Percentiles rank a stretch among this genome's conserved stretches.
Evolutionary conservation across 106 monocot genomes (phyloP).

Genomic region (Acanthochlamys bracteata): DNA sequence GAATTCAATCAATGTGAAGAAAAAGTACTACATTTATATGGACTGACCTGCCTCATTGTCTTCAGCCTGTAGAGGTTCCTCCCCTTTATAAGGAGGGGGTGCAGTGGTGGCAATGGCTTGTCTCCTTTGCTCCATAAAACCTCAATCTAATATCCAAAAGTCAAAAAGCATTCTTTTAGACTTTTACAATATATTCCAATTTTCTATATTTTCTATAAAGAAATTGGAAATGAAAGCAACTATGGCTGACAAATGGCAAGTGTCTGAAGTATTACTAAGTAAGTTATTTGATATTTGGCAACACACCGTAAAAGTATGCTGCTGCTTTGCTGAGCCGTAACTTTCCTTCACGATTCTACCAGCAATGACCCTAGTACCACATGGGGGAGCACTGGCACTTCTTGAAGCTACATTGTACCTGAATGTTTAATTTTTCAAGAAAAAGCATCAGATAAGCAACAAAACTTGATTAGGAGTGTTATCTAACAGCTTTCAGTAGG

Average conservation of each 20-base stretch:
- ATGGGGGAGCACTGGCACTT: slow-evolving; percentile 52
- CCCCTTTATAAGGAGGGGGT: slow-evolving; percentile 86
- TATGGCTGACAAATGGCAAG: too few relatives aligned
- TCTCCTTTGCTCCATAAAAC: slow-evolving; percentile 76
- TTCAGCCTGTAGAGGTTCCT: slow-evolving; percentile 73
- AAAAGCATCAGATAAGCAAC: neutral
- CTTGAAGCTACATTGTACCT: slow-evolving; percentile 60
- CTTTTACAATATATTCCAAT: neutral
- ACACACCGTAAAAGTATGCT: slow-evolving; percentile 89
- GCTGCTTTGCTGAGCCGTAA: slow-evolving; percentile 84
- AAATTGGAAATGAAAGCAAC: too few relatives aligned
- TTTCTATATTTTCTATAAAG: neutral
- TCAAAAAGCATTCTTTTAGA: neutral
- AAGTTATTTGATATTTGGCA: neutral
- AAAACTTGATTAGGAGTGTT: too few relatives aligned
- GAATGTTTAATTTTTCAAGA: neutral
- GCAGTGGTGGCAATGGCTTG: slow-evolving; percentile 61
- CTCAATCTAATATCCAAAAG: slow-evolving; percentile 45
- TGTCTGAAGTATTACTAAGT: neutral
- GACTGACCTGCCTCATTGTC: slow-evolving; percentile 76
- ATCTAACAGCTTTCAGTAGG: neutral
- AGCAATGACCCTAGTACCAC: slow-evolving; percentile 49
- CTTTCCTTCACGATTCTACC: slow-evolving; percentile 89
- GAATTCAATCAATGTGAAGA: neutral
- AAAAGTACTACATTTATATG: neutral